Percentiles rank a stretch among this genome's conserved stretches.
Conservation (phyloP, 73 alveolate genomes). For the Symbiodinium natans region DNA sequence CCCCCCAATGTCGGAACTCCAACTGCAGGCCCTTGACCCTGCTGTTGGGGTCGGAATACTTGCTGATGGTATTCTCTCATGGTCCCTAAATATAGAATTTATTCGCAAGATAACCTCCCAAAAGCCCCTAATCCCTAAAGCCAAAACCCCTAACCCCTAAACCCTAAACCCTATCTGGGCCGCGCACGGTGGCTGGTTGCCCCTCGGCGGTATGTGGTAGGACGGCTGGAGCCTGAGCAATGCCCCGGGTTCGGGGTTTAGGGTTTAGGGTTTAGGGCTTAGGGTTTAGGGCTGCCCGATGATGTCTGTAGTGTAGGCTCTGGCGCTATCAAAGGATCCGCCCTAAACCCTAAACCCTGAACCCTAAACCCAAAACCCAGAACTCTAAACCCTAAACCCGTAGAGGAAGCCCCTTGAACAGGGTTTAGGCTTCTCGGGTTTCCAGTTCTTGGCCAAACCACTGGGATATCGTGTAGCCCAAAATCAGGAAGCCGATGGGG, state of each 20-base stretch:
- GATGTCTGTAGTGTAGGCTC: too few species aligned
- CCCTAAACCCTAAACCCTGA: background rate
- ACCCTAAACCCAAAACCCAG: background rate
- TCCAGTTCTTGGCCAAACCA: too few species aligned
- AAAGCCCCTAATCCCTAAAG: too few species aligned
- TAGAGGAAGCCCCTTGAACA: too few species aligned
- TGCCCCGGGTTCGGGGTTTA: background rate
- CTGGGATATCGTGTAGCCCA: too few species aligned
- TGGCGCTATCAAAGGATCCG: too few species aligned
- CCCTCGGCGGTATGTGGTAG: background rate
- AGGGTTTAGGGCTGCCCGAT: background rate
- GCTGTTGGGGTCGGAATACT: background rate
- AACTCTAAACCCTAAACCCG: background rate
- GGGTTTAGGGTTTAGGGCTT: background rate
- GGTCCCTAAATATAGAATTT: background rate
- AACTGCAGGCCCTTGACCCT: background rate
- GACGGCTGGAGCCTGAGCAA: background rate
- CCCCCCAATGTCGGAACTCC: too few species aligned
- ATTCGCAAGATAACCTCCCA: too few species aligned
- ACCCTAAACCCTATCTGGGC: background rate
- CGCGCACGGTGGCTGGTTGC: background rate
- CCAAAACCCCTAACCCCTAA: too few species aligned
- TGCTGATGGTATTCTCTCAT: background rate
- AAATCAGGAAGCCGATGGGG: too few species aligned
- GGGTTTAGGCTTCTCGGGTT: too few species aligned